Evolutionary conservation across 148 eudicot species (phyloP).

Genomic region (Gaultheria prostrata): DNA sequence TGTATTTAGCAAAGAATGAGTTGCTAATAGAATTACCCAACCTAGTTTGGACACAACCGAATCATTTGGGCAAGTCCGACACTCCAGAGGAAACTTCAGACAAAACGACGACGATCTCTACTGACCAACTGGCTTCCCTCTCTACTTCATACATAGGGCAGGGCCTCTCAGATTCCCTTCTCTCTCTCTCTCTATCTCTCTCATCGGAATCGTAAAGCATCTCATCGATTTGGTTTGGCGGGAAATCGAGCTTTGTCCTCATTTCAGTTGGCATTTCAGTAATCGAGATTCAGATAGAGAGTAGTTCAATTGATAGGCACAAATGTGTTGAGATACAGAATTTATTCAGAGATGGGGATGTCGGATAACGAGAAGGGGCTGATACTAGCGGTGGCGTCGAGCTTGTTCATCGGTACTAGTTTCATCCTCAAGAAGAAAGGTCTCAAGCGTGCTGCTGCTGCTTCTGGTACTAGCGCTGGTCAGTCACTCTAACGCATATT

Average conservation of each 20-base stretch:
- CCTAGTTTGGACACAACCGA: too few species aligned
- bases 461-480: slow-evolving; percentile 78
- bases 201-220: background rate
- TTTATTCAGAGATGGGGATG: slow-evolving; percentile 27
- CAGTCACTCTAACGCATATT: background rate
- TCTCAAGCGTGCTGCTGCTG: slow-evolving; percentile 69
- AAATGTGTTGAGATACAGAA: background rate
- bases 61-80: too few species aligned
- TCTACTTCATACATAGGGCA: too few species aligned
- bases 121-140: too few species aligned
- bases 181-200: too few species aligned
- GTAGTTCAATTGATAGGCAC: background rate
- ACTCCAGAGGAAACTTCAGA: too few species aligned
- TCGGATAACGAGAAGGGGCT: slow-evolving; percentile 61
- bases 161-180: too few species aligned
- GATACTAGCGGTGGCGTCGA: slow-evolving; percentile 67
- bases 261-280: background rate
- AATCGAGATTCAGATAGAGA: background rate
- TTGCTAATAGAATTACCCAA: too few species aligned
- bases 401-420: slow-evolving; percentile 76
- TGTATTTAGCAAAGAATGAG: too few species aligned
- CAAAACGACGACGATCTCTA: too few species aligned
- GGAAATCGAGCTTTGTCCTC: slow-evolving; percentile 14
- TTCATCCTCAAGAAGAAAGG: slow-evolving; percentile 92
- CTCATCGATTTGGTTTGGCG: slow-evolving; percentile 11